Base-by-base conservation (phyloP, 371 early-diverging fungal species). In the Apophysomyces variabilis region DNA sequence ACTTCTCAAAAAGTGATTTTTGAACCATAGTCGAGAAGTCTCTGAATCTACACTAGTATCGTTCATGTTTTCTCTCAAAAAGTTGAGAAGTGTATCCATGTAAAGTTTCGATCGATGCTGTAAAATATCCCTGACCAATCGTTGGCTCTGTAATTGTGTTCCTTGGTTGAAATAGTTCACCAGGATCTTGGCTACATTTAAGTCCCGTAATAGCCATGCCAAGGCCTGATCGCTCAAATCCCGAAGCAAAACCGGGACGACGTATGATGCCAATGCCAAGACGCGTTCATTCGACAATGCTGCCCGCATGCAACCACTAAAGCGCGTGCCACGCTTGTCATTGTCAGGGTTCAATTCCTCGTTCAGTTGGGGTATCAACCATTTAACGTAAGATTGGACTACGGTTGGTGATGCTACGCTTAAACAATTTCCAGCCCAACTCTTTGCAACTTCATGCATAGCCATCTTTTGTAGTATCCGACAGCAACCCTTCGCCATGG, bases 1-100 rank as follows among this genome's bases (percentile, higher is more conserved):
- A 36, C 67, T 60, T 1, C 60, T 61, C 32, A 77, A 37, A 57
- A 77, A 80, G 56, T 80, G 78, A 16, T 74, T 66, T 13, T 60
- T 50, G 44, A 80, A 80, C 80, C 80, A 80, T 1, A 65, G 36
- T 9, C 75, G 43, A 6, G 77, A 74, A 4, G 36, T 38, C 4
- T 68, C 59, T 0, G 63, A 57, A 18, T 43, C 58, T 0, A 63
- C 56, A 21, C 57, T 63, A 1, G 58, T 57, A 9, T 66, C 67
- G 9, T 58, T 37, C 69, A 76, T 68, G 9, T 61, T 60, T 1
- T 62, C 61, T 36, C 69, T 56, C 6, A 79, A 58, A 59, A 60
- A 67, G 7, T 13, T 32, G 9, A 79, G 16, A 4, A 79, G 38
- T 6, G 54, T 14, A 45, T 74, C 75, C 18, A 74, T 65, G 36